Conservation (phyloP, 768 basidiomycete genomes). For the Mycena polygramma region DNA sequence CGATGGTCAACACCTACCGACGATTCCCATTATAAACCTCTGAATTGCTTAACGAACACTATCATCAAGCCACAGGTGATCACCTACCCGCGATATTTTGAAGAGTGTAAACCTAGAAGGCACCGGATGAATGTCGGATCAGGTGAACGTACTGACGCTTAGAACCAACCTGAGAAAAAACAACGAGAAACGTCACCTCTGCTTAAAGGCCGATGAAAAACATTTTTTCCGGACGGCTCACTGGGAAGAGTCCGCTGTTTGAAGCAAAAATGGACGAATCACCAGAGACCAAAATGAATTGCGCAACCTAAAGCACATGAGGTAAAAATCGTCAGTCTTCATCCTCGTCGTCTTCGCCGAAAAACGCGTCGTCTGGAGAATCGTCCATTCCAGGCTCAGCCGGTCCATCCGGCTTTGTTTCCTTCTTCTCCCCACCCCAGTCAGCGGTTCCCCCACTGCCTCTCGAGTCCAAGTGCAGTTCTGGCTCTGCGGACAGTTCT, state of each 20-base stretch:
- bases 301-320: neutral
- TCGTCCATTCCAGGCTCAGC: constrained; percentile 2
- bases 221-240: too few relatives aligned
- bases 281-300: neutral
- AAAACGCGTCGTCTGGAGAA: constrained; percentile 32
- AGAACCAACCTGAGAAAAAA: too few relatives aligned
- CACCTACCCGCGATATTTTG: too few relatives aligned
- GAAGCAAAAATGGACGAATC: too few relatives aligned
- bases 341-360: constrained; percentile 32
- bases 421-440: constrained; percentile 27
- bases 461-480: constrained; percentile 52
- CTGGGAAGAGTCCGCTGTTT: too few relatives aligned
- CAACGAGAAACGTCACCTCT: too few relatives aligned
- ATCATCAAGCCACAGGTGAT: neutral
- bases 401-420: constrained; percentile 8
- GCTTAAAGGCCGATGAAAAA: too few relatives aligned
- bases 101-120: too few relatives aligned
- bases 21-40: neutral
- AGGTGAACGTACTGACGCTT: too few relatives aligned
- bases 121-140: too few relatives aligned
- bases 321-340: constrained; percentile 22
- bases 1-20: neutral
- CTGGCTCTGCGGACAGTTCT: constrained; percentile 72
- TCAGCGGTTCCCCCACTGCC: constrained; percentile 14
- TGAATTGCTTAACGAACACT: neutral